Percentiles rank a stretch among this genome's conserved stretches.
Evolutionary conservation across 2,329 filamentous ascomycete genomes (phyloP).

Genomic region (Stagonosporopsis tanaceti): DNA sequence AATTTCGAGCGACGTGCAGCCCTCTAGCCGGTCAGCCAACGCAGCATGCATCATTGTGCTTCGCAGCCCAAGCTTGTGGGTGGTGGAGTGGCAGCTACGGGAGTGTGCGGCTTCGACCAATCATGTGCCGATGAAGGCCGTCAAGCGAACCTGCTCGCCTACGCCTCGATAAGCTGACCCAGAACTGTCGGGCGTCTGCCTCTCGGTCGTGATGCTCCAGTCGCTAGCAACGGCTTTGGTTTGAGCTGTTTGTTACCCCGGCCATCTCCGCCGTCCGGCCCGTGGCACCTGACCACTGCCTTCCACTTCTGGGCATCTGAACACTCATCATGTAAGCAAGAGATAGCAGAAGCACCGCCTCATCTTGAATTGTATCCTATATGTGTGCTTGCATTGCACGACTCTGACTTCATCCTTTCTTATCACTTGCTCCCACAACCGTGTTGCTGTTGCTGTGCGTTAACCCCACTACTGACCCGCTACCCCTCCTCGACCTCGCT

Average conservation of each 20-base stretch:
- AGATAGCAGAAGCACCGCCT: conserved; percentile 15
- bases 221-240: conserved; percentile 8
- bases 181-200: not conserved
- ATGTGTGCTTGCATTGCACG: not conserved
- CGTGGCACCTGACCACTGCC: conserved; percentile 19
- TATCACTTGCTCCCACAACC: not conserved
- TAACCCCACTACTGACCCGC: conserved; percentile 12
- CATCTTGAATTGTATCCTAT: not conserved
- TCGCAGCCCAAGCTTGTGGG: conserved; percentile 19
- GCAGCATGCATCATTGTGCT: conserved; percentile 20
- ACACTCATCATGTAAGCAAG: conserved; percentile 16
- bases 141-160: conserved; percentile 20
- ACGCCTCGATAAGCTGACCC: conserved; percentile 21
- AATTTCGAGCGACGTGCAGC: conserved; percentile 21
- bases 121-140: conserved; percentile 15
- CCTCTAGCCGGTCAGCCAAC: conserved; percentile 18
- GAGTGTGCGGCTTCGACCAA: conserved; percentile 14
- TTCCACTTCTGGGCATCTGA: conserved; percentile 16
- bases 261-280: conserved; percentile 18
- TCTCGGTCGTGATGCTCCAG: conserved; percentile 2
- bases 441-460: not conserved
- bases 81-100: conserved; percentile 20
- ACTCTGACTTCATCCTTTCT: not conserved
- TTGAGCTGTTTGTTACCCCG: conserved; percentile 13
- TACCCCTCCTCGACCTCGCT: conserved; percentile 14